Conservation (phyloP, 2,329 filamentous ascomycete species). For the Metarhizium guizhouense region DNA sequence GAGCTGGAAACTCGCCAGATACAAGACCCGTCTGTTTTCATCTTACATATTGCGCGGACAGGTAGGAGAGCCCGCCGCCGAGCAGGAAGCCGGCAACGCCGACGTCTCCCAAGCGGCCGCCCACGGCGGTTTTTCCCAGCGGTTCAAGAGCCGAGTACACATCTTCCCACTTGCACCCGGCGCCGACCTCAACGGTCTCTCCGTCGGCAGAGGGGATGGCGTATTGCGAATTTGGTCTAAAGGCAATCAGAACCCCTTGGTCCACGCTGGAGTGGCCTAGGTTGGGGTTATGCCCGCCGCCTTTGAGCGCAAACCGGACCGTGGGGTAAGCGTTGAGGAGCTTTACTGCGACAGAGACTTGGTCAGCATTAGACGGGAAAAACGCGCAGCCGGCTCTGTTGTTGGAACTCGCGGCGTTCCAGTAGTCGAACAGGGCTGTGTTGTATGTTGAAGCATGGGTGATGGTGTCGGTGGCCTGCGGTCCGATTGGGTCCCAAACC, state of each 20-base stretch:
- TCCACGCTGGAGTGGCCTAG: conserved; percentile 41
- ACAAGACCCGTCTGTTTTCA: conserved; percentile 7
- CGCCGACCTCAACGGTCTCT: conserved; percentile 32
- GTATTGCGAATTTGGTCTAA: conserved; percentile 5
- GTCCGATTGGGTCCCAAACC: conserved; percentile 10
- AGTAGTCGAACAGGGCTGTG: conserved; percentile 8
- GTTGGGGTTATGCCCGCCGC: conserved; percentile 49
- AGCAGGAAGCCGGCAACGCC: conserved; percentile 41
- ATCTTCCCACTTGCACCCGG: conserved; percentile 34
- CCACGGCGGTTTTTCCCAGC: conserved; percentile 32
- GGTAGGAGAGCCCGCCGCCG: conserved; percentile 43
- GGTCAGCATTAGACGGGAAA: conserved; percentile 35
- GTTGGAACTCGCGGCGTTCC: conserved; percentile 9
- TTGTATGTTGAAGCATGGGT: conserved; percentile 4
- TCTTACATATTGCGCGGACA: conserved; percentile 42
- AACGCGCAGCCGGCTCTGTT: conserved; percentile 30
- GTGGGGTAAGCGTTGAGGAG: conserved; percentile 33
- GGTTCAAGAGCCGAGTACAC: conserved; percentile 30
- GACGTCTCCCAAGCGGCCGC: conserved; percentile 36
- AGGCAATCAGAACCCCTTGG: conserved; percentile 34
- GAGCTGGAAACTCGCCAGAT: not conserved
- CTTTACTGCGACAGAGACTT: conserved; percentile 44
- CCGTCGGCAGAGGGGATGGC: conserved; percentile 19
- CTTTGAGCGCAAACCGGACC: conserved; percentile 45
- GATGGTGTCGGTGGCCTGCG: conserved; percentile 1